Evolutionary conservation across 1,284 basidiomycete species (phyloP).

Genomic region (Peniophora sp.): DNA sequence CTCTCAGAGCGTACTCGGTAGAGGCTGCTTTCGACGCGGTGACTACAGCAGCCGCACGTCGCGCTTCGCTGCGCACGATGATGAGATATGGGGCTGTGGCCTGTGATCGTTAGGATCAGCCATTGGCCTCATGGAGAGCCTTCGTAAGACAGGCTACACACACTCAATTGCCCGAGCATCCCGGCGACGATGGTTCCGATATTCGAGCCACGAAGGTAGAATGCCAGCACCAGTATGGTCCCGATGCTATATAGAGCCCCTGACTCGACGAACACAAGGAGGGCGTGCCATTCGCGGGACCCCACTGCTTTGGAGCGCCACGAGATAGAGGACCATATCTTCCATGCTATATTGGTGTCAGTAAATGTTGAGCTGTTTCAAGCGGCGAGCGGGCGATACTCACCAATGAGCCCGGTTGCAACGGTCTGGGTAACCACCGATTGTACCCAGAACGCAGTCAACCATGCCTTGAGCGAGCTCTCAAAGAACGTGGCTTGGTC

Average conservation of each 20-base stretch:
- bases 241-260: neutral
- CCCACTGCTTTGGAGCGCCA: neutral
- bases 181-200: neutral
- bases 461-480: neutral
- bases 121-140: too few relatives aligned
- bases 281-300: neutral
- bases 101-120: neutral
- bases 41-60: neutral
- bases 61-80: neutral
- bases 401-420: neutral
- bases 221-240: neutral
- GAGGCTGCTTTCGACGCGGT: too few relatives aligned
- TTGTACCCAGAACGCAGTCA: neutral
- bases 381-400: too few relatives aligned
- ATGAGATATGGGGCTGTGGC: neutral
- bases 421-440: neutral
- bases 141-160: too few relatives aligned
- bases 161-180: neutral
- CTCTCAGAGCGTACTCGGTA: too few relatives aligned
- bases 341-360: neutral
- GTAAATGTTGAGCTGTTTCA: too few relatives aligned
- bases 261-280: neutral
- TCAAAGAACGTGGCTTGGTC: neutral
- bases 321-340: neutral
- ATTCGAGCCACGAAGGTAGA: neutral